A percentile compares a stretch with the other conserved stretches of the same genome.
Conservation (phyloP, 2,329 filamentous ascomycete species). For the Monilinia laxa region DNA sequence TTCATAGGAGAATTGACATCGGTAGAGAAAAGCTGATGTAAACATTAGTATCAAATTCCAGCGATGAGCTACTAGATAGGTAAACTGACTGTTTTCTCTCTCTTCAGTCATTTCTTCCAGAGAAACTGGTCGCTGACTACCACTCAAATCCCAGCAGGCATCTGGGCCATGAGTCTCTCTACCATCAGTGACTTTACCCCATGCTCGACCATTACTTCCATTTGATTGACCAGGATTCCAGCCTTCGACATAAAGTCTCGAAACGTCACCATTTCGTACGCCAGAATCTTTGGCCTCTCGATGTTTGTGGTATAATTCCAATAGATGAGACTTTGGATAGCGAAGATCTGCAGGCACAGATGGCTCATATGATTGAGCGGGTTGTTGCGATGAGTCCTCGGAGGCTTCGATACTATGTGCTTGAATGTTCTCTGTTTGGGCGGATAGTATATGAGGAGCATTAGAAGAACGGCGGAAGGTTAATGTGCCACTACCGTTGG, state of each 20-base stretch:
- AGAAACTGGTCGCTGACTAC: constrained; percentile 68
- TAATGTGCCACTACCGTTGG: constrained; percentile 52
- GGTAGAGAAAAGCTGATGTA: constrained; percentile 67
- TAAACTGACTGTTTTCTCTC: constrained; percentile 57
- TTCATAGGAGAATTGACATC: constrained; percentile 96
- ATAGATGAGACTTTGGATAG: constrained; percentile 55
- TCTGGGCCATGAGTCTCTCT: constrained; percentile 82
- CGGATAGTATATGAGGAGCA: constrained; percentile 47
- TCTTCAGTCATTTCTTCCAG: constrained; percentile 66
- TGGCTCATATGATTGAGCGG: constrained; percentile 46
- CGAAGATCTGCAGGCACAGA: constrained; percentile 38
- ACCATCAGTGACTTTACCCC: constrained; percentile 75
- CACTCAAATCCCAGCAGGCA: constrained; percentile 82
- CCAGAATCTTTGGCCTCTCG: constrained; percentile 43
- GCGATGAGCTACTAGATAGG: constrained; percentile 23
- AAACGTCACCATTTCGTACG: constrained; percentile 58
- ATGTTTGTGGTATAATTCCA: constrained; percentile 68
- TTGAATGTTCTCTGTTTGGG: constrained; percentile 32
- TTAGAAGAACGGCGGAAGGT: constrained; percentile 65
- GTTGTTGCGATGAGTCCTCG: constrained; percentile 34
- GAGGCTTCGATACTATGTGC: constrained; percentile 32
- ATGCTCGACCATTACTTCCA: constrained; percentile 58
- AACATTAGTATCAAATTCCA: constrained; percentile 27
- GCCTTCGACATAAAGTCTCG: constrained; percentile 67
- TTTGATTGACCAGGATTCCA: constrained; percentile 79